These are phyloP conservation scores for Lepiota venenata DNA, from an alignment of 768 basidiomycete species.

Conservation along the genomic window DNA sequence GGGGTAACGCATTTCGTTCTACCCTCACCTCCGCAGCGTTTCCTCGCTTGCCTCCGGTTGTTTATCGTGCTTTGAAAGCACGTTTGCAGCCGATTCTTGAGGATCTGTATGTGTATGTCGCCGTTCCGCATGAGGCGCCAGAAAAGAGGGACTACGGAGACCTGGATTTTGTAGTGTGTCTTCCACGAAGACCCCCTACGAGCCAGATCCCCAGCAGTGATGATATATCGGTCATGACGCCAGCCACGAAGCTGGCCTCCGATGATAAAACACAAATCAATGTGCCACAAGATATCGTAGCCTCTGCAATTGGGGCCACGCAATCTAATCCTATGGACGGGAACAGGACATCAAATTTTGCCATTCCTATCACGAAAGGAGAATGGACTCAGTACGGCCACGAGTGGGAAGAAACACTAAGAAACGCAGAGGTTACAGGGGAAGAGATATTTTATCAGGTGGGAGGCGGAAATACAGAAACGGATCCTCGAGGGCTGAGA, in stretches of 20 bases:
- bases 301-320: conserved; percentile 42
- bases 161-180: conserved; percentile 60
- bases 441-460: conserved; percentile 43
- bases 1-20: conserved; percentile 64
- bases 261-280: conserved; percentile 14
- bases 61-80: conserved; percentile 51
- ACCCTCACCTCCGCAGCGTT: conserved; percentile 41
- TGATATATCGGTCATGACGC: background rate
- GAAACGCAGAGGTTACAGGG: conserved; percentile 19
- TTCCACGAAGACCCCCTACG: conserved; percentile 25
- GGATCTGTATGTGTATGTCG: conserved; percentile 46
- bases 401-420: conserved; percentile 24
- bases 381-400: conserved; percentile 34
- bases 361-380: conserved; percentile 39
- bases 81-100: conserved; percentile 38
- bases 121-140: conserved; percentile 59
- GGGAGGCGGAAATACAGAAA: background rate
- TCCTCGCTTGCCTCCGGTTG: conserved; percentile 56
- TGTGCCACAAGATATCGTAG: conserved; percentile 33
- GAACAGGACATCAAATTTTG: conserved; percentile 62
- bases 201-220: background rate
- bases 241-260: too few relatives aligned
- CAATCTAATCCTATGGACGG: conserved; percentile 45
- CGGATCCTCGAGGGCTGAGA: background rate
- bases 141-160: conserved; percentile 67